Percentiles rank a stretch among this genome's conserved stretches.
Evolutionary conservation across 768 basidiomycete species (phyloP).

Genomic region (Clavulina sp.): DNA sequence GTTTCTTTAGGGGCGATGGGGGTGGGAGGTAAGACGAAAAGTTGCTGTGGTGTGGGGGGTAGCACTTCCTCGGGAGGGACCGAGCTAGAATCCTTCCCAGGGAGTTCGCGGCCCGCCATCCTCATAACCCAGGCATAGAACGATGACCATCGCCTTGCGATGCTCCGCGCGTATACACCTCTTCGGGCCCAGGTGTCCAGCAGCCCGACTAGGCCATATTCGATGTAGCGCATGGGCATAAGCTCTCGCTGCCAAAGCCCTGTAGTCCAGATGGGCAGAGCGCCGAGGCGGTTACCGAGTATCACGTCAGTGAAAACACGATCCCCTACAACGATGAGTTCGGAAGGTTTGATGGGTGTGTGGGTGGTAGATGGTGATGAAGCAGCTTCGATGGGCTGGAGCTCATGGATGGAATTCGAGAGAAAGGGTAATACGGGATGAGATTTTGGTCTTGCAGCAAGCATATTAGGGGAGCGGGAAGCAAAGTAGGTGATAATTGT

Average conservation of each 20-base stretch:
- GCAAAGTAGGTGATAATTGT: conserved; percentile 59
- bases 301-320: conserved; percentile 84
- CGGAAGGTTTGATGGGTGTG: conserved; percentile 17
- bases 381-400: background rate
- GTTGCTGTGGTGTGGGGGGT: no score
- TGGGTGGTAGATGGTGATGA: background rate
- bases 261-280: conserved; percentile 13
- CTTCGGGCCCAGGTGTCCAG: no score
- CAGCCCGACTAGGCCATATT: conserved; percentile 1
- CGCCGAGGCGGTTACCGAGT: conserved; percentile 59
- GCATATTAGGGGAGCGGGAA: conserved; percentile 4
- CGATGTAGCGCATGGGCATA: conserved; percentile 9
- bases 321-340: conserved; percentile 78
- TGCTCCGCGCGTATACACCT: no score
- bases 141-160: no score
- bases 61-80: no score
- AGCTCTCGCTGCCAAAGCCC: conserved; percentile 14
- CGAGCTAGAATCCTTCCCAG: no score
- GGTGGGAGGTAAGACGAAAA: no score
- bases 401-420: background rate
- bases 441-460: conserved; percentile 5
- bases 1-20: no score
- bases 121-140: no score
- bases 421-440: background rate
- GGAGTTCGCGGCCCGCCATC: no score